A percentile compares a stretch with the other conserved stretches of the same genome.
Conservation (phyloP, 192 early-diverging fungal genomes). For the Tieghemiomyces parasiticus region DNA sequence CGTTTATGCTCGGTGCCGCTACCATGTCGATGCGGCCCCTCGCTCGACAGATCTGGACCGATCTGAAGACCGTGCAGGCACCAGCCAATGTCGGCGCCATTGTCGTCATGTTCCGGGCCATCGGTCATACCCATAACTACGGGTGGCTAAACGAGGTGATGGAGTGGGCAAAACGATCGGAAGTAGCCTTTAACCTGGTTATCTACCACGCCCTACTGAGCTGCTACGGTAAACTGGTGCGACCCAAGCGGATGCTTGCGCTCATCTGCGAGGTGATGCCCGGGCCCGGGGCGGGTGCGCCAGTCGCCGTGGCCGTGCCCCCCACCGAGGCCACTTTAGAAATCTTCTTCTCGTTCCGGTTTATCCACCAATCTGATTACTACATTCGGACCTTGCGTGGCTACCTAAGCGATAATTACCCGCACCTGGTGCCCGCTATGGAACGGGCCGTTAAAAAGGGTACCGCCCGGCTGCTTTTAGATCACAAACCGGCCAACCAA, state of each 20-base stretch:
- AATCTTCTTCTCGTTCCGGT: not conserved
- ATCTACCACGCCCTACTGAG: not conserved
- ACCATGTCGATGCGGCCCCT: not conserved
- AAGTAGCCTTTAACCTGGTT: not conserved
- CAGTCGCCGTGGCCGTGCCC: not conserved
- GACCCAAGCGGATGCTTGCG: not conserved
- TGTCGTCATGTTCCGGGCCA: slow-evolving; percentile 1
- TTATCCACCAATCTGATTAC: not conserved
- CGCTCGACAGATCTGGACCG: not conserved
- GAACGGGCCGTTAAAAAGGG: not conserved
- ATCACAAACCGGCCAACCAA: too few species aligned
- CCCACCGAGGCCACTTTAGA: not conserved
- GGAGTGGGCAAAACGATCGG: not conserved
- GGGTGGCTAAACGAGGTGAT: not conserved
- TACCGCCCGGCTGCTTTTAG: too few species aligned
- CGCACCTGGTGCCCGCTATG: not conserved
- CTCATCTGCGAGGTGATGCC: not conserved
- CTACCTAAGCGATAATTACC: not conserved
- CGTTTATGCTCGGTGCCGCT: slow-evolving; percentile 2
- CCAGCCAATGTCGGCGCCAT: not conserved
- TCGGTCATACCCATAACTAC: not conserved
- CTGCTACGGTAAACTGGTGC: not conserved
- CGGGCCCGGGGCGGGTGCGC: too few species aligned
- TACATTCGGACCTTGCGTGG: not conserved
- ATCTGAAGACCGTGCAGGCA: not conserved